Percentiles rank a stretch among this genome's conserved stretches.
Evolutionary conservation across 2,329 filamentous ascomycete species (phyloP).

Genomic region (Fusarium haematococcum): DNA sequence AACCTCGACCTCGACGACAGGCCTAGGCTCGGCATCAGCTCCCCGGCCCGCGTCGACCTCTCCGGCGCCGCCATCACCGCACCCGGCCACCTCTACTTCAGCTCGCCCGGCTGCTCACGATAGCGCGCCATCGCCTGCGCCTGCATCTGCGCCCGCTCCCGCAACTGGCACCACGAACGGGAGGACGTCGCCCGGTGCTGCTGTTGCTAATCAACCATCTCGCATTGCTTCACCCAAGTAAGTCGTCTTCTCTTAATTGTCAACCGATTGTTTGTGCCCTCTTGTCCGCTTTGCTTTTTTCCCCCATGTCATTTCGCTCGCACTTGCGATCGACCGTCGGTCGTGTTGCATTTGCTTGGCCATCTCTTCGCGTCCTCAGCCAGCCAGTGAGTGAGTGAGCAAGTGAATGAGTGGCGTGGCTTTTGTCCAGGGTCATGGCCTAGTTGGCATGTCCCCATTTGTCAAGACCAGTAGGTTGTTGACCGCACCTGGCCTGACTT

Average conservation of each 20-base stretch:
- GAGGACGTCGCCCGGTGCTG: conserved; percentile 13
- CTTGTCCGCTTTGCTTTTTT: not conserved
- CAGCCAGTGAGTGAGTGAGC: conserved; percentile 36
- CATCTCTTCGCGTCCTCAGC: conserved; percentile 31
- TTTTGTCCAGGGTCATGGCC: conserved; percentile 37
- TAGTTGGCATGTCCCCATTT: conserved; percentile 43
- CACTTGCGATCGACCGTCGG: not conserved
- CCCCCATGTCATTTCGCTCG: not conserved
- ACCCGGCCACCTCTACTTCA: conserved; percentile 27
- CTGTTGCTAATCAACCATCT: not conserved
- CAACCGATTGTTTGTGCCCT: not conserved
- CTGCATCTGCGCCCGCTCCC: conserved; percentile 10
- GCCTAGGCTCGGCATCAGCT: conserved; percentile 9
- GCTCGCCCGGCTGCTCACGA: conserved; percentile 22
- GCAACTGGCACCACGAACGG: conserved; percentile 20
- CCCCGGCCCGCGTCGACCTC: conserved; percentile 17
- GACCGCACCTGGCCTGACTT: conserved; percentile 41
- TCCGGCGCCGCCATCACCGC: conserved; percentile 23
- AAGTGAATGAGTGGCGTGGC: conserved; percentile 41
- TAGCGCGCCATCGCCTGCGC: conserved; percentile 32
- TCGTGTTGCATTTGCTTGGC: conserved; percentile 14
- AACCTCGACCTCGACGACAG: not conserved
- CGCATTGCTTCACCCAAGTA: conserved; percentile 28
- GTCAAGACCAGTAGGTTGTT: conserved; percentile 35
- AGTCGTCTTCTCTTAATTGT: conserved; percentile 2